Base-by-base conservation (phyloP, 306 rosid species). In the Acmispon strigosus region DNA sequence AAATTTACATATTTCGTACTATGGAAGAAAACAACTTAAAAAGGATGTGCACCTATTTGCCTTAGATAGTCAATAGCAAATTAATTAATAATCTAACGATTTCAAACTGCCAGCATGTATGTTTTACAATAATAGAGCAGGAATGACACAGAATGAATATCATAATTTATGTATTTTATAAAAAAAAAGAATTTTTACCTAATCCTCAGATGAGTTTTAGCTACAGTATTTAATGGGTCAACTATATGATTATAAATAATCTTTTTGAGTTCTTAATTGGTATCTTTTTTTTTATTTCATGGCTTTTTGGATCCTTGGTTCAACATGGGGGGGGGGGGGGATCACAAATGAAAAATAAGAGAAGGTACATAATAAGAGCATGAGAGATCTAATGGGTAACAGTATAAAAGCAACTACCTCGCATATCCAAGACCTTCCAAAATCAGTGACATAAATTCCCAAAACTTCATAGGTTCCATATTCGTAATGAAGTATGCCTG, bases 401-500 rank as follows among this genome's bases (percentile, higher is more conserved):
- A 37, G 61, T 44, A 14, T 10, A 44, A 34, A 67, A 60, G 60
- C 64, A 69, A 41, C 44, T 74, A 95, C 97, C 97, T 86, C 80
- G 84, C 87, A 74, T 91, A 91, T 76, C 96, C 99, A 80, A 95
- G 96, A 71, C 92, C 97, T 78, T 81, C 96, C 54, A 95, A 81
- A 62, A 95, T 75, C 69, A 83, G 84, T 14, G 97, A 89, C 44
- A 89, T 37, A 69, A 95, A 95, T 82, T 89, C 99, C 99, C 99
- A 95, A 79, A 95, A 95, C 74, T 85, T 91, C 56, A 95, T 86
- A 42, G 91, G 85, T 65, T 95, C 97, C 96, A 84, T 86, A 79
- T 94, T 91, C 32, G 99, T 91, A 51, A 94, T 85, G 87, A 94
- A 94, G 85, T 91, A 94, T 47, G 96, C 99, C 99, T 94, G 84